Evolutionary conservation across 768 basidiomycete genomes (phyloP), one percentile per base, ranked within the genome.

Genomic region (Imleria badia): DNA sequence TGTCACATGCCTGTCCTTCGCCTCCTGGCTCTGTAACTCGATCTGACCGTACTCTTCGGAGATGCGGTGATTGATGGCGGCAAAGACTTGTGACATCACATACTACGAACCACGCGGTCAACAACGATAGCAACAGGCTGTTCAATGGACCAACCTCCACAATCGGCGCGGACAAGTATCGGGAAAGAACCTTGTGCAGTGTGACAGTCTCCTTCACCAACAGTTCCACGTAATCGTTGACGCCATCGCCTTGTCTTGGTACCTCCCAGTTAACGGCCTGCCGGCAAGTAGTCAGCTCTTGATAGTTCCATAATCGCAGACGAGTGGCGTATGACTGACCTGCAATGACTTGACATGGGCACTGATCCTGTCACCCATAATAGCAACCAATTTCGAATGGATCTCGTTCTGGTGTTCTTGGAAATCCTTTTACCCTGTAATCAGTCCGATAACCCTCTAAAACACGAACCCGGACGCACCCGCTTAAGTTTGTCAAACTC

Each of bases 321-420:
- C 30, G 17, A 33, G 57, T 52, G 48, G 40, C 54, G 43, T 43
- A 47, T 53, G 66, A 60, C 72, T 68, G 58, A 88, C 92, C 76
- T 90, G 86, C 49, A 98, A 78, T 23, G 88, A 78, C 63, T 83
- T 86, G 67, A 93, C 87, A 69, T 98, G 96, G 2, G 88, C 85
- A 61, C 78, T 83, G 42, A 98, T 76, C 52, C 96, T 82, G 73
- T 98, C 96, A 36, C 94, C 89, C 97, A 99, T 99, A 73, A 98
- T 99, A 40, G 93, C 91, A 55, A 99, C 88, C 51, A 99, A 79
- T 75, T 99, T 99, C 48, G 92, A 83, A 71, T 98, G 96, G 50
- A 99, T 98, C 77, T 98, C 97, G 66, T 96, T 91, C 72, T 99
- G 97, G 72, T 99, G 97, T 71, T 98, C 97, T 79, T 98, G 96